Evolutionary conservation across 2,329 filamentous ascomycete genomes (phyloP).

Genomic region (Periconia sp.): DNA sequence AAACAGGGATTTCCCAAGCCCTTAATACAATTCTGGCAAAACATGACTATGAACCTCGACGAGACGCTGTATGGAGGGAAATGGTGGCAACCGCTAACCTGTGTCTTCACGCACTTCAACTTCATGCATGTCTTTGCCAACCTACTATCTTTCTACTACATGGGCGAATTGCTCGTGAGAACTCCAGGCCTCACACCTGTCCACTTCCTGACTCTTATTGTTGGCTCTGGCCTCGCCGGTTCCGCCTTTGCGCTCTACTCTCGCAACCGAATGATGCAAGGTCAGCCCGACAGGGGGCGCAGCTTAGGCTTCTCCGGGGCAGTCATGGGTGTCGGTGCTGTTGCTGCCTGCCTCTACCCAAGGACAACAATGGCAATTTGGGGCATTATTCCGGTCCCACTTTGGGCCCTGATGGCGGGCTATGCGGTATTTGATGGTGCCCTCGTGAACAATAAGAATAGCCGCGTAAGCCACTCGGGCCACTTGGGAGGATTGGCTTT

Average conservation of each 20-base stretch:
- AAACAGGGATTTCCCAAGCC: constrained; percentile 20
- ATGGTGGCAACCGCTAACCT: constrained; percentile 49
- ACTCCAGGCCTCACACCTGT: constrained; percentile 36
- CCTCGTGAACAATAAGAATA: constrained; percentile 38
- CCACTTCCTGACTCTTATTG: constrained; percentile 29
- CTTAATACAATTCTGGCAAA: constrained; percentile 23
- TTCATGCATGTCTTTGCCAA: constrained; percentile 49
- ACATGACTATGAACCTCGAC: constrained; percentile 40
- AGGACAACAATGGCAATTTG: constrained; percentile 39
- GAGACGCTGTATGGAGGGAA: constrained; percentile 33
- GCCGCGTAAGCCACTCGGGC: constrained; percentile 48
- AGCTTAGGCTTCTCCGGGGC: constrained; percentile 21
- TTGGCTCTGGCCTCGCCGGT: constrained; percentile 40
- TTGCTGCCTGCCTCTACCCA: constrained; percentile 49
- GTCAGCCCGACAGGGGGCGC: constrained; percentile 14
- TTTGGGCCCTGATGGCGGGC: constrained; percentile 44
- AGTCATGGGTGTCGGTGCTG: constrained; percentile 30
- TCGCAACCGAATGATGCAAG: constrained; percentile 2
- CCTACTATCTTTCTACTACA: constrained; percentile 48
- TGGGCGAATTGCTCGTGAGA: constrained; percentile 41
- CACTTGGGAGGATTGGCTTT: constrained; percentile 54
- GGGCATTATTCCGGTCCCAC: constrained; percentile 48
- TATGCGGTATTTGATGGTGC: constrained; percentile 50
- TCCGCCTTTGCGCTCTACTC: constrained; percentile 19
- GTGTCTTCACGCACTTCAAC: constrained; percentile 47